Conservation (phyloP, 345 rosid genomes). For the Eucalyptus shirleyi region DNA sequence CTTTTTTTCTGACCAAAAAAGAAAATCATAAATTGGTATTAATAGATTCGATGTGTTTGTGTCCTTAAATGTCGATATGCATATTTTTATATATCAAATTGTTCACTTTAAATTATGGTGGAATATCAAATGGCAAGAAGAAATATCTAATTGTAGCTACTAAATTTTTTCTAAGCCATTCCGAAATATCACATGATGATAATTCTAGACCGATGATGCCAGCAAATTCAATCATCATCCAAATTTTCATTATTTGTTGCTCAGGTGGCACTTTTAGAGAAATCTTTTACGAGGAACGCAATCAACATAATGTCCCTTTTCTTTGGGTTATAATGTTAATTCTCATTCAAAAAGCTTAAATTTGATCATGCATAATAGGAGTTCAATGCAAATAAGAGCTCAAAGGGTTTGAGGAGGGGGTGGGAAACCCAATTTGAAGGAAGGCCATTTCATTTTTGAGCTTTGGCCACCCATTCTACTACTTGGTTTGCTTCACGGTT, state of each 20-base stretch:
- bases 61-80: neutral
- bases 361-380: neutral
- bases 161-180: neutral
- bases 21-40: neutral
- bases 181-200: accelerated
- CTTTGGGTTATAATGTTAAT: neutral
- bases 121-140: neutral
- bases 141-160: neutral
- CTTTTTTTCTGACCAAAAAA: neutral
- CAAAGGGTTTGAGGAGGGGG: too few species aligned
- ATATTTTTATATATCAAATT: neutral
- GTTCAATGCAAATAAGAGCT: too few species aligned
- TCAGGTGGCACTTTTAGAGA: neutral
- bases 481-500: neutral
- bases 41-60: neutral
- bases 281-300: accelerated
- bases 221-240: neutral
- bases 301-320: neutral
- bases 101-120: neutral
- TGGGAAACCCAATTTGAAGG: too few species aligned
- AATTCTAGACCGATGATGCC: accelerated
- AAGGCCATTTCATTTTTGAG: too few species aligned
- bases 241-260: neutral
- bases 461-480: too few species aligned
- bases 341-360: neutral